Evolutionary conservation across 2,329 filamentous ascomycete genomes (phyloP).

Genomic region (Xylariales sp.): DNA sequence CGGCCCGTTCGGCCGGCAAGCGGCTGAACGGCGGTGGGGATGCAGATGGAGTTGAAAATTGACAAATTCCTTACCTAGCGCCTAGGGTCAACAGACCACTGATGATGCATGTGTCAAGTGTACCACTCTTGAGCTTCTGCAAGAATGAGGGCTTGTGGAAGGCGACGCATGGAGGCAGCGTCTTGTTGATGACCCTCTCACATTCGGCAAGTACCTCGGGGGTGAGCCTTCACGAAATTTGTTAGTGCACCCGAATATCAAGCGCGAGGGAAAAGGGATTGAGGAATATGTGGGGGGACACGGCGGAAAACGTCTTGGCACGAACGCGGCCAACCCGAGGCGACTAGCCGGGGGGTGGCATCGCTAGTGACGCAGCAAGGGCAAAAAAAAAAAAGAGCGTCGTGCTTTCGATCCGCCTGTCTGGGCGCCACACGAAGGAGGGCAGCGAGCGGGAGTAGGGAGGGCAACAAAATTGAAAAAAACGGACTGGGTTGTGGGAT

Average conservation of each 20-base stretch:
- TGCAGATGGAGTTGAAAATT: constrained; percentile 6
- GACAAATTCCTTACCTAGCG: constrained; percentile 43
- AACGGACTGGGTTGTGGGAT: too few species aligned
- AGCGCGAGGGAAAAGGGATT: constrained; percentile 2
- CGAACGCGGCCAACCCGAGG: constrained; percentile 11
- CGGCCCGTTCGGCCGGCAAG: too few species aligned
- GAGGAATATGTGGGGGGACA: constrained; percentile 3
- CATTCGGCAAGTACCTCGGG: constrained; percentile 56
- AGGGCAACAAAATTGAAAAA: not conserved
- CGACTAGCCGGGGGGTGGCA: too few species aligned
- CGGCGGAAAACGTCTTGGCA: constrained; percentile 8
- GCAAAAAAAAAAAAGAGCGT: constrained; percentile 7
- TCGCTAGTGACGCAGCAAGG: too few species aligned
- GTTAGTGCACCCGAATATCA: constrained; percentile 6
- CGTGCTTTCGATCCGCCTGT: constrained; percentile 6
- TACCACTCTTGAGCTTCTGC: constrained; percentile 53
- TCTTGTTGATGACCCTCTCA: constrained; percentile 57
- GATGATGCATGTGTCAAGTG: constrained; percentile 51
- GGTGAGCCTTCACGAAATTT: constrained; percentile 36
- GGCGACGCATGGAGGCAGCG: constrained; percentile 56
- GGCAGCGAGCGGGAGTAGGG: not conserved
- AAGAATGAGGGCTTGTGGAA: constrained; percentile 61
- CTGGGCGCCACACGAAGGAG: too few species aligned
- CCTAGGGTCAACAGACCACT: constrained; percentile 55
- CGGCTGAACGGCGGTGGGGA: not conserved